Evolutionary conservation across 2,329 filamentous ascomycete genomes (phyloP), one percentile per base, ranked within the genome.

Genomic region (Colletotrichum sojae): DNA sequence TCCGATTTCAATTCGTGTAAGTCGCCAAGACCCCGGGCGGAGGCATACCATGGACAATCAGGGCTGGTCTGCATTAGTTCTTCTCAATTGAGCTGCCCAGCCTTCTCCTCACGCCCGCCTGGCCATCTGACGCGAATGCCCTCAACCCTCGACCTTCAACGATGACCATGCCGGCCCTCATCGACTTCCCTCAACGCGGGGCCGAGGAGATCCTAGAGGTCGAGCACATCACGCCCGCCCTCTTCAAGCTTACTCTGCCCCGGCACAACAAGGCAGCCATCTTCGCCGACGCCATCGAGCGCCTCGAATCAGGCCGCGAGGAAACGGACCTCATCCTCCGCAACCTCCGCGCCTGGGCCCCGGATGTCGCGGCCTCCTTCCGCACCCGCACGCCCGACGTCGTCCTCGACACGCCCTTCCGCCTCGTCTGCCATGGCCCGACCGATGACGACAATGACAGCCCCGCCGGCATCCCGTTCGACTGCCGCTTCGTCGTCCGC

Each of bases 381-480:
- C 40, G 40, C 4, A 83, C 25, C 20, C 18, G 27, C n/a, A 39
- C 20, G 13, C 45, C 63, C 9, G 43, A 49, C 43, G 27, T 60
- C 27, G 54, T 66, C 9, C 27, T 66, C 10, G 39, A 61, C 27
- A 66, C 63, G 5, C 56, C 63, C 6, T 66, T 66, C 8, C 63
- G 63, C 15, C 49, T 61, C 4, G 31, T 66, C 25, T 66, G 39
- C 31, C 46, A 49, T 1, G 16, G 40, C 9, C 25, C 56, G 15
- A 12, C 6, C 13, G 13, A 39, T 2, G 9, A 3, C 31, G 31
- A 36, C 2, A 8, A 9, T 4, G 8, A 36, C 31, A 10, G 31
- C 8, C 31, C 31, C 31, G 31, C 6, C 31, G 31, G 31, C n/a
- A 40, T 52, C 36, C 40, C 56, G 1, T 22, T 54, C 39, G 55